Conservation (phyloP, 148 eudicot genomes). For the Rhododendron vialii region DNA sequence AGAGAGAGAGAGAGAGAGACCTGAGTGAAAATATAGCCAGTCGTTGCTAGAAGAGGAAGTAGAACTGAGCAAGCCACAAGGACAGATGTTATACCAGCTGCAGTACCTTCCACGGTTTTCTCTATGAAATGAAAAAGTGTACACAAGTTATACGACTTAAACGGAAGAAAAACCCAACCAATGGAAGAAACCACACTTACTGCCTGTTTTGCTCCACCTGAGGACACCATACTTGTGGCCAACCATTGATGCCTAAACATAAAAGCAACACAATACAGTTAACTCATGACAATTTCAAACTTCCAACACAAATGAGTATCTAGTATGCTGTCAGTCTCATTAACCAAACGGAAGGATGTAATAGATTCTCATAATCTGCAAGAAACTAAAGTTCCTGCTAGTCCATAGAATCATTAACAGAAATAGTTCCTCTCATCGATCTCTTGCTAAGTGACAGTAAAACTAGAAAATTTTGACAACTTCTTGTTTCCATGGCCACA, state of each 20-base stretch:
- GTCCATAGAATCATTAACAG: neutral
- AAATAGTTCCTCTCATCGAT: neutral
- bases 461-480: neutral
- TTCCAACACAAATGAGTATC: neutral
- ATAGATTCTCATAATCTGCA: neutral
- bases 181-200: conserved; percentile 38
- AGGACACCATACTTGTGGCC: conserved; percentile 95
- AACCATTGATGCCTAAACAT: conserved; percentile 84
- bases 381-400: neutral
- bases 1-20: conserved; percentile 33
- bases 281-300: neutral
- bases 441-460: neutral
- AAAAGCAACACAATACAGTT: conserved; percentile 1
- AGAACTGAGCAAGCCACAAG: conserved; percentile 78
- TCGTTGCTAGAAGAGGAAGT: conserved; percentile 76
- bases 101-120: conserved; percentile 96
- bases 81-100: conserved; percentile 96
- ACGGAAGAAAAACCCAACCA: neutral
- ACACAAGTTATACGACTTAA: neutral
- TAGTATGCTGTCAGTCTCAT: neutral
- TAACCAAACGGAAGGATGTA: neutral
- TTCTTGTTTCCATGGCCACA: neutral
- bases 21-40: conserved; percentile 70
- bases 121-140: conserved; percentile 33
- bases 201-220: conserved; percentile 93